phyloP scores from a whole-genome alignment of 139 green algal species.

The Trebouxia sp. region DNA sequence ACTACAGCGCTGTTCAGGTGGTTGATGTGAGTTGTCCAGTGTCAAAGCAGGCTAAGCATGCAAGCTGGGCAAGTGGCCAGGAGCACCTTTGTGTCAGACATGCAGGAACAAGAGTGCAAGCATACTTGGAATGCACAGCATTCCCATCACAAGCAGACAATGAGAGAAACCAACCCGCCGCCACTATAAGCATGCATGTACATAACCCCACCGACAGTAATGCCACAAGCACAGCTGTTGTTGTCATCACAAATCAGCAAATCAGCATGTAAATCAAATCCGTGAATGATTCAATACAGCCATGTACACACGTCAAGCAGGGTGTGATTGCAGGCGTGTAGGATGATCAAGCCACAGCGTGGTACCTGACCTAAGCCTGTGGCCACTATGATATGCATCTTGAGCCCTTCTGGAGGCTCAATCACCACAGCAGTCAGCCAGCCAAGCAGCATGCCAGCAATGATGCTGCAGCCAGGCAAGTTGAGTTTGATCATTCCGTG shows the following conservation, averaged over 20 bases:
- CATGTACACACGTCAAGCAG: background rate
- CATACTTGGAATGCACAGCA: background rate
- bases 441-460: conserved; percentile 11
- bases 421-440: background rate
- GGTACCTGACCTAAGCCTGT: background rate
- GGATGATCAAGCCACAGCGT: background rate
- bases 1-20: background rate
- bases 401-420: background rate
- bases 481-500: background rate
- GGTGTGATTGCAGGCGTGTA: background rate
- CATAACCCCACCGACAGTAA: too few relatives aligned
- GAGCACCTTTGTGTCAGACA: background rate
- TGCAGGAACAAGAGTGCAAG: background rate
- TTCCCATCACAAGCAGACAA: too few relatives aligned
- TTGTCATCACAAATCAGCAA: too few relatives aligned
- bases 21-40: background rate
- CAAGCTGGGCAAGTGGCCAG: background rate
- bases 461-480: conserved; percentile 1
- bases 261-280: background rate
- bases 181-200: too few relatives aligned
- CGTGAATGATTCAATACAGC: too few relatives aligned
- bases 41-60: background rate
- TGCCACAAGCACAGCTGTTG: too few relatives aligned
- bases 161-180: too few relatives aligned
- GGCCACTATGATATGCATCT: conserved; percentile 1